Evolutionary conservation across 352 stramenopile genomes (phyloP), one percentile per base, ranked within the genome.

Genomic region (Phytophthora pisi): DNA sequence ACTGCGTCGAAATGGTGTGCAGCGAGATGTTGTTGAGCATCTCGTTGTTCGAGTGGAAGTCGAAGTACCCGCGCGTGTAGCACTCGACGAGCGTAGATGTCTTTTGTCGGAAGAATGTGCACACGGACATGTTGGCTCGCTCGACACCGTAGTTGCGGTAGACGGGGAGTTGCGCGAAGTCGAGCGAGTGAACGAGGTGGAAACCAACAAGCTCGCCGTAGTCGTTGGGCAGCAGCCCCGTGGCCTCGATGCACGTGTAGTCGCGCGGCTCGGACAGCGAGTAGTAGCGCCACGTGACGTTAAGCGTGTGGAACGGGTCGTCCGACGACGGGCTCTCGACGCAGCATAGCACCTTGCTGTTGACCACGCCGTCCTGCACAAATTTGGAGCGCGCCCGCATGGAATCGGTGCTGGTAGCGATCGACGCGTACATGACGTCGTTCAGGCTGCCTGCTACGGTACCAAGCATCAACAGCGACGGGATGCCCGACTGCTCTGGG

Each of bases 101-200:
- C 31, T 78, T 78, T 59, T 81, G 72, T 7, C 70, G 72, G 58
- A 77, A 83, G 49, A 83, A 77, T 1, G 69, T 56, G 56, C 75
- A 83, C n/a, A 71, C 66, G 2, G 72, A 81, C 75, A 83, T 83
- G 50, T 81, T 81, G n/a, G 75, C 73, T 16, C 81, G 74, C 30
- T 81, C 74, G 20, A 82, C 63, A 34, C 75, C 75, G 34, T 66
- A 34, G 28, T 72, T 72, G 4, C 60, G 50, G 43, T 83, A 82
- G 11, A 61, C 23, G 1, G 70, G 71, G 5, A 84, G 80, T 46
- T 85, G 64, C 2, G 65, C 65, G 34, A 90, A 88, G 2, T 76
- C 74, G 3, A 90, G 66, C 64, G 77, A 87, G 68, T 90, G 81
- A 38, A 86, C 61, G 24, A 90, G 66, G 30, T 90, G 81, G 61